Percentiles rank a stretch among this genome's conserved stretches.
Conservation (phyloP, 257 asterid species). For the Haberlea rhodopensis region DNA sequence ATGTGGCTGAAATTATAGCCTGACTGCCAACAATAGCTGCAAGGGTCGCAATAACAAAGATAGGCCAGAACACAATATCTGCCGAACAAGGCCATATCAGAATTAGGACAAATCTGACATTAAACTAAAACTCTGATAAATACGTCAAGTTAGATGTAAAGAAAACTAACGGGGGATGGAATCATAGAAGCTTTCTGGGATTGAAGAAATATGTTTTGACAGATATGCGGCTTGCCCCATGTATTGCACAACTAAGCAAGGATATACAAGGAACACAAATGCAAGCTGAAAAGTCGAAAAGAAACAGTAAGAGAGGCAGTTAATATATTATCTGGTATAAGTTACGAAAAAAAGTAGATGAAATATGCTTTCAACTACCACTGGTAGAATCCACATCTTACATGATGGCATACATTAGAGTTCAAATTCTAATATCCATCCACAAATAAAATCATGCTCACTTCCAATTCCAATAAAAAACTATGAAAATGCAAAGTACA, state of each 20-base stretch:
- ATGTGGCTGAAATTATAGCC: conserved; percentile 70
- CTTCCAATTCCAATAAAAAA: not conserved
- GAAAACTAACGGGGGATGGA: conserved; percentile 76
- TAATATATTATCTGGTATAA: not conserved
- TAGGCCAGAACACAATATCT: conserved; percentile 67
- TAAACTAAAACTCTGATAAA: not conserved
- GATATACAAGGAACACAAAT: conserved; percentile 68
- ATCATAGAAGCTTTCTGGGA: conserved; percentile 66
- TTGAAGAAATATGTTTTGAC: conserved; percentile 55
- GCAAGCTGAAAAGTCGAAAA: conserved; percentile 58
- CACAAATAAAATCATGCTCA: not conserved
- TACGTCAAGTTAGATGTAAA: conserved; percentile 1
- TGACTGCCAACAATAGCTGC: conserved; percentile 75
- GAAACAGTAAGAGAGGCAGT: conserved; percentile 10
- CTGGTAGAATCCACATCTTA: conserved; percentile 5
- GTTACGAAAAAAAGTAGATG: not conserved
- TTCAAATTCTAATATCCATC: not conserved
- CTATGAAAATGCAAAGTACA: conserved; percentile 6
- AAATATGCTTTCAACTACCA: conserved; percentile 3
- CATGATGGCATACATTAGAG: not conserved
- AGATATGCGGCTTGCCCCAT: conserved; percentile 99
- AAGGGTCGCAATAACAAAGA: conserved; percentile 60
- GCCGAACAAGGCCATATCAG: conserved; percentile 32
- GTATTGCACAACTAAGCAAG: conserved; percentile 84
- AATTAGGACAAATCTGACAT: conserved; percentile 14